phyloP scores from a whole-genome alignment of 2,329 filamentous ascomycete genomes.

The Botryotinia convoluta region DNA sequence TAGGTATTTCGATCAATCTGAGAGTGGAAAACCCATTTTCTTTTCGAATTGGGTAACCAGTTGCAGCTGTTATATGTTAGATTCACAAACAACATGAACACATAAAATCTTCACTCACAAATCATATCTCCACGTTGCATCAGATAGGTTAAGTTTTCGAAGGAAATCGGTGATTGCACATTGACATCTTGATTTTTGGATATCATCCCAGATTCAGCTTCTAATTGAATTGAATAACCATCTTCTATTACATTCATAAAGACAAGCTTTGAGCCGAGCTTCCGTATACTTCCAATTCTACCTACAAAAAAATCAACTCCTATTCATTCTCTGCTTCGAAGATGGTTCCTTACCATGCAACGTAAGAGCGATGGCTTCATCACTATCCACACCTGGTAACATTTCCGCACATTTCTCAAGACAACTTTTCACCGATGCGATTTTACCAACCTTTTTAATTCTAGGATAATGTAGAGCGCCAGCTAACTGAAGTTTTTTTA shows the following conservation, averaged over 20 bases:
- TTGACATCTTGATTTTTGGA: conserved; percentile 45
- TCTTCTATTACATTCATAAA: conserved; percentile 81
- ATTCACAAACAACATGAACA: not conserved
- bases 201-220: conserved; percentile 54
- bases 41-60: conserved; percentile 68
- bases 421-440: conserved; percentile 3
- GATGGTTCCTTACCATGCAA: conserved; percentile 27
- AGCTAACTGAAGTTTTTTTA: conserved; percentile 1
- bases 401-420: not conserved
- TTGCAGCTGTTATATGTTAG: conserved; percentile 49
- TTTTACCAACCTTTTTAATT: conserved; percentile 13
- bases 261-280: conserved; percentile 67
- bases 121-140: conserved; percentile 81
- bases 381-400: not conserved
- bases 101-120: conserved; percentile 52
- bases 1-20: conserved; percentile 63
- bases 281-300: conserved; percentile 69
- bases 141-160: conserved; percentile 61
- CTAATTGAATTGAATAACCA: conserved; percentile 69
- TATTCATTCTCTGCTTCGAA: not conserved
- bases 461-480: conserved; percentile 10
- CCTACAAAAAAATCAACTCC: conserved; percentile 43
- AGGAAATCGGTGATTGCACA: conserved; percentile 38
- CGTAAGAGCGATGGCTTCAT: conserved; percentile 8
- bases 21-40: conserved; percentile 70